phyloP scores from a whole-genome alignment of 1,139 yeast species.

The Blastobotrys buckinghamii region DNA sequence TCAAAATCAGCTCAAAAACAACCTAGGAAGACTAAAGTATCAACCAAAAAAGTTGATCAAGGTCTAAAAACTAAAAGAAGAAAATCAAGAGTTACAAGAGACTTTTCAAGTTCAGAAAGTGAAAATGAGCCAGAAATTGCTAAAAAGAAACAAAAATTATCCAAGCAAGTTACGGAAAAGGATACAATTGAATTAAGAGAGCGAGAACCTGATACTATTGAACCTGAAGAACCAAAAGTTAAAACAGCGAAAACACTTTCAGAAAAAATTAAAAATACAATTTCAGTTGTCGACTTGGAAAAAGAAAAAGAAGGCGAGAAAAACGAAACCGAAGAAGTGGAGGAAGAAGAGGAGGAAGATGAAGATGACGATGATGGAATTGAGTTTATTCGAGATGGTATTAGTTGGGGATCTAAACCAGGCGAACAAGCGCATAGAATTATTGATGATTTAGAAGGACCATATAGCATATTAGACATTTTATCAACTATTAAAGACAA shows the following conservation, averaged over 20 bases:
- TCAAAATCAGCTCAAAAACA: no score
- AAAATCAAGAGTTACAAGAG: background rate
- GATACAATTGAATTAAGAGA: background rate
- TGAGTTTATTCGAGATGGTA: background rate
- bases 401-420: slow-evolving; percentile 6
- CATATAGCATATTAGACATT: slow-evolving; percentile 3
- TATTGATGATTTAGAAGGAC: slow-evolving; percentile 3
- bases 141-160: background rate
- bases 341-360: background rate
- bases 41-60: background rate
- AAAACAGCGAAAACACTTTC: no score
- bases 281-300: background rate
- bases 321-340: no score
- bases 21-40: background rate
- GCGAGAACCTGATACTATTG: background rate
- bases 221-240: background rate
- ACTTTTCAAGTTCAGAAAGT: slow-evolving; percentile 7
- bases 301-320: background rate
- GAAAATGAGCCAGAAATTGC: background rate
- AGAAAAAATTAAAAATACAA: no score
- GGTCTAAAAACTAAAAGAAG: background rate
- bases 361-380: background rate
- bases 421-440: slow-evolving; percentile 1
- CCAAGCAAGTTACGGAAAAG: background rate
- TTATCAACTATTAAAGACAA: slow-evolving; percentile 59